Base-by-base conservation (phyloP, 768 basidiomycete species). In the Sistotremastrum suecicum region DNA sequence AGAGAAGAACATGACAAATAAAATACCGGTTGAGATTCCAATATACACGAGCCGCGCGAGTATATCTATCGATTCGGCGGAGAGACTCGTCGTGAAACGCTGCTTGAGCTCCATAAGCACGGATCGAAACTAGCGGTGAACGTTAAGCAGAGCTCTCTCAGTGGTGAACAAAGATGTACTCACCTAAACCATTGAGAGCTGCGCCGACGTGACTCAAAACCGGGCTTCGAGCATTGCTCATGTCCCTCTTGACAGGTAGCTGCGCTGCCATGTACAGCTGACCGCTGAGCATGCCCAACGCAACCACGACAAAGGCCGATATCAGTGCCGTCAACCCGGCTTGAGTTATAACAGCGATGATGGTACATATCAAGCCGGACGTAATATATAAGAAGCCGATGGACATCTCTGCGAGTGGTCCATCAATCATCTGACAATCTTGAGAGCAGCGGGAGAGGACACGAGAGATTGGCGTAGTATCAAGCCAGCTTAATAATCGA, bases 101-200 rank as follows among this genome's bases (percentile, higher is more conserved):
- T 7, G 51, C 58, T 51, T 65, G 54, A 31, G 67, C 66, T 5
- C 65, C 66, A 50, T 63, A 69, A 0, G 68, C 67, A 12, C 68
- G 54, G 42, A 70, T 63, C 1, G 63, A 66, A 2, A 62, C 63
- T 59, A 47, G 3, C 28, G 5, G 3, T 11, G 34, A 20, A 20
- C 20, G 20, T 20, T 20, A 20, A 20, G 20, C 20, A 20, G 20
- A 20, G 20, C 20, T 20, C 20, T 20, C 20, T 20, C 20, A 20
- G 20, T 20, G 20, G 20, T 20, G 20, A 20, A 20, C 20, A 20
- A 20, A 20, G 20, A 20, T 6, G 8, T 20, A 38, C 46, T 44
- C 12, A 50, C 50, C 39, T 34, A 50, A 31, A 4, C 50, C 50
- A 32, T 41, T 38, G 6, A 50, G 34, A 12, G 47, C 42, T 7